Evolutionary conservation across 352 stramenopile genomes (phyloP).

Genomic region (Phytophthora boehmeriae): DNA sequence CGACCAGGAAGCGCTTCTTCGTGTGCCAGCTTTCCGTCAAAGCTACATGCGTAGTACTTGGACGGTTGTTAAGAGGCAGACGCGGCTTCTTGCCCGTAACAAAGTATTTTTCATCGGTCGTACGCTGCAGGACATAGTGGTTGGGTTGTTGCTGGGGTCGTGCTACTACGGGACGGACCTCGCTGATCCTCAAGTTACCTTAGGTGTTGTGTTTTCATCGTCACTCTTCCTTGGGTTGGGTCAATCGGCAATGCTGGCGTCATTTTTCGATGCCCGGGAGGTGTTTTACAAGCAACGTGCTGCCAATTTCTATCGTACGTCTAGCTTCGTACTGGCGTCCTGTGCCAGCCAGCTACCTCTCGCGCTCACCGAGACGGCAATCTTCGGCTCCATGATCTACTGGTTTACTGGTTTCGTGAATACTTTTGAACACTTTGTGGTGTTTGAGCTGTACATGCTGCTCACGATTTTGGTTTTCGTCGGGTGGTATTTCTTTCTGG

Average conservation of each 20-base stretch:
- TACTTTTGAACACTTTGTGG: constrained; percentile 25
- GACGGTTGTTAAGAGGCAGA: constrained; percentile 46
- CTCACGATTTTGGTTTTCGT: constrained; percentile 53
- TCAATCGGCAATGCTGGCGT: constrained; percentile 66
- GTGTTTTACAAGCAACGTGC: constrained; percentile 86
- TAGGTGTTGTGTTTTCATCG: constrained; percentile 78
- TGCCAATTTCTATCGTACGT: constrained; percentile 83
- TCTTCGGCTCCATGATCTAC: constrained; percentile 85
- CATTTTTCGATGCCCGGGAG: constrained; percentile 64
- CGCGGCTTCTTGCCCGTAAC: constrained; percentile 44
- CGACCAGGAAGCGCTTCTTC: constrained; percentile 40
- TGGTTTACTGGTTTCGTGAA: constrained; percentile 71
- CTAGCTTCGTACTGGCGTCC: constrained; percentile 71
- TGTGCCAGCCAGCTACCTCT: constrained; percentile 44
- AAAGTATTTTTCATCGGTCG: constrained; percentile 42
- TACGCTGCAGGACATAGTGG: constrained; percentile 35
- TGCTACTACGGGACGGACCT: constrained; percentile 49
- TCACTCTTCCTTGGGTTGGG: constrained; percentile 80
- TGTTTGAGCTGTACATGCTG: constrained; percentile 56
- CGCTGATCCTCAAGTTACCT: constrained; percentile 38
- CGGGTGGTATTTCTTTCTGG: constrained; percentile 48
- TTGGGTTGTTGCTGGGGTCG: constrained; percentile 46
- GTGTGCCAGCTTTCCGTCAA: constrained; percentile 47
- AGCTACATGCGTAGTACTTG: constrained; percentile 36
- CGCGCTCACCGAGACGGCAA: constrained; percentile 55